Conservation (phyloP, 2,329 filamentous ascomycete species). For the Coniochaeta sp. region DNA sequence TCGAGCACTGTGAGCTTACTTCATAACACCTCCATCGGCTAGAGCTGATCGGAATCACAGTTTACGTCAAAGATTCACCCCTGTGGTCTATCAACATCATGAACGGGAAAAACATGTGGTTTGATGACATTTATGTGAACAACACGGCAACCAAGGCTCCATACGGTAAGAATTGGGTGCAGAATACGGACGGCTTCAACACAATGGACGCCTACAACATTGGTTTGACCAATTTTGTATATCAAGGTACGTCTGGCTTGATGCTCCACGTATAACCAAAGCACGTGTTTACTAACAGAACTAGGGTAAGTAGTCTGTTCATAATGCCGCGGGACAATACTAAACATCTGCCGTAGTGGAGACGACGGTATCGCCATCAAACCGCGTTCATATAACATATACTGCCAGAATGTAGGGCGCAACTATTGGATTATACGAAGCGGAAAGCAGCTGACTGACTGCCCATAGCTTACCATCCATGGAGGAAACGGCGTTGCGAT, state of each 20-base stretch:
- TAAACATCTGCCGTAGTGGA: constrained; percentile 18
- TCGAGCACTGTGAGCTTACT: constrained; percentile 31
- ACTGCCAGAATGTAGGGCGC: constrained; percentile 31
- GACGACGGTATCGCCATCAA: constrained; percentile 52
- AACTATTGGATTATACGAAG: background rate
- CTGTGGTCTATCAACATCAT: constrained; percentile 42
- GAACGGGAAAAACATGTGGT: constrained; percentile 45
- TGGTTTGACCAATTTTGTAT: constrained; percentile 39
- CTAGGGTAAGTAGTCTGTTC: background rate
- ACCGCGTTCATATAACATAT: constrained; percentile 43
- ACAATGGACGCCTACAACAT: constrained; percentile 47
- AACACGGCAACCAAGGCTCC: constrained; percentile 41
- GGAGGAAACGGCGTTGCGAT: constrained; percentile 50
- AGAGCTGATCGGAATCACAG: background rate
- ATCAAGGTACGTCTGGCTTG: constrained; percentile 31
- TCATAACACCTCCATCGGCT: background rate
- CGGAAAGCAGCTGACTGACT: background rate
- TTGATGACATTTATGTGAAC: constrained; percentile 42
- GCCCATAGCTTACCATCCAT: constrained; percentile 28
- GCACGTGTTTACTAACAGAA: background rate
- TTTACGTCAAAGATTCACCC: background rate
- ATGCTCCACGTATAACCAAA: background rate
- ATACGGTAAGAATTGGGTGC: constrained; percentile 45
- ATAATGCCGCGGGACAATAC: background rate
- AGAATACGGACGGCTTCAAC: constrained; percentile 50